Evolutionary conservation across 2,329 filamentous ascomycete species (phyloP).

Genomic region (Colletotrichum tabaci): DNA sequence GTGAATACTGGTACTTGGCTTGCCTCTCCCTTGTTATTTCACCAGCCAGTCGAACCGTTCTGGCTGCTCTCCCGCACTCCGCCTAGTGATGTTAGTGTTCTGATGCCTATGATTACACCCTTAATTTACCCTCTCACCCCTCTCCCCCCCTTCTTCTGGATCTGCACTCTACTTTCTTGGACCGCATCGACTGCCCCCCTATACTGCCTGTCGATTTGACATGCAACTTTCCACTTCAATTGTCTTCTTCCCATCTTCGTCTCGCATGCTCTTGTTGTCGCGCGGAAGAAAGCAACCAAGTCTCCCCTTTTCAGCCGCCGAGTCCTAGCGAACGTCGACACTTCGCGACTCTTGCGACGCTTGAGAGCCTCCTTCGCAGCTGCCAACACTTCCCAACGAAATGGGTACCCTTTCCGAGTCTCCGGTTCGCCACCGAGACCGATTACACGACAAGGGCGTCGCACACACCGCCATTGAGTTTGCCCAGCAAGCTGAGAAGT

Average conservation of each 20-base stretch:
- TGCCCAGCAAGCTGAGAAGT: conserved; percentile 72
- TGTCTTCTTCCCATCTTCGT: conserved; percentile 2
- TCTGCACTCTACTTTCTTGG: conserved; percentile 32
- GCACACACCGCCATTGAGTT: conserved; percentile 68
- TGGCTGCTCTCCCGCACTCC: background rate
- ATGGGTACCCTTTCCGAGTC: conserved; percentile 39
- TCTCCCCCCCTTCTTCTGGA: conserved; percentile 24
- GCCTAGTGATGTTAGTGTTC: conserved; percentile 21
- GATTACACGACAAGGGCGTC: conserved; percentile 45
- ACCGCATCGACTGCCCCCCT: conserved; percentile 20
- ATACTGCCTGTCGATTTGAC: conserved; percentile 35
- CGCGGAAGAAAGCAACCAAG: conserved; percentile 1
- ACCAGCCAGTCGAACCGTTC: conserved; percentile 25
- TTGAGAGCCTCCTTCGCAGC: background rate
- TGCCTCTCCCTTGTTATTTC: conserved; percentile 30
- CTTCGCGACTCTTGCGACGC: conserved; percentile 14
- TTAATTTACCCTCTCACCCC: conserved; percentile 29
- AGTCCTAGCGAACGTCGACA: background rate
- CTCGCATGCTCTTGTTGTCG: background rate
- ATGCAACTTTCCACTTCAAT: conserved; percentile 15
- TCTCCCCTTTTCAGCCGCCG: background rate
- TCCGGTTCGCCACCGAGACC: conserved; percentile 29
- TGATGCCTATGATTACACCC: conserved; percentile 11
- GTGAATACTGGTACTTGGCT: background rate
- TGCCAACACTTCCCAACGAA: background rate